Evolutionary conservation across 306 rosid species (phyloP).

Genomic region (Cicer judaicum): DNA sequence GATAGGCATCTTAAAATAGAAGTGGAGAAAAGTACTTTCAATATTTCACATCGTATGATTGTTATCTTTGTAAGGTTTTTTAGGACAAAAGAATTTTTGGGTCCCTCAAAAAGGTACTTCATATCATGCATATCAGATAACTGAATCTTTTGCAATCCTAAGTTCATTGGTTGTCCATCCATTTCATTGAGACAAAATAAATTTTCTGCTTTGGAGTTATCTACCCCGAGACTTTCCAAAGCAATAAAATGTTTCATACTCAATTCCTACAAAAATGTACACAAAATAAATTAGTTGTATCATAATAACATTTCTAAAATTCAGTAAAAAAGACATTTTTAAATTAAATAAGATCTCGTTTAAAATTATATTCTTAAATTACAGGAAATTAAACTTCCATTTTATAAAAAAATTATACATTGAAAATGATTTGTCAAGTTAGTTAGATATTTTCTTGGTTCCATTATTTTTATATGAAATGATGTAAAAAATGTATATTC

Average conservation of each 20-base stretch:
- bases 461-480: too few species aligned
- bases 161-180: too few species aligned
- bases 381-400: too few species aligned
- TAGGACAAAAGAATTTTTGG: neutral
- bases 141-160: neutral
- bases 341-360: too few species aligned
- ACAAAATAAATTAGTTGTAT: too few species aligned
- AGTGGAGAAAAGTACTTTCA: neutral
- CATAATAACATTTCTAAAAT: too few species aligned
- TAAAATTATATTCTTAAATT: too few species aligned
- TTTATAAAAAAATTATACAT: too few species aligned
- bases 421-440: too few species aligned
- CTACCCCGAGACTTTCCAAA: neutral
- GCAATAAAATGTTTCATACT: neutral
- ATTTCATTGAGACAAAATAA: neutral
- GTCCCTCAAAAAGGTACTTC: neutral
- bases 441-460: too few species aligned
- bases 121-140: neutral
- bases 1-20: neutral
- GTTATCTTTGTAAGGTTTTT: neutral
- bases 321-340: too few species aligned
- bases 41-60: neutral
- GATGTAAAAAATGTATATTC: too few species aligned
- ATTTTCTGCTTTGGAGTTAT: neutral
- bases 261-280: neutral